phyloP scores from a whole-genome alignment of 352 stramenopile genomes.

The Globisporangium spinosum region DNA sequence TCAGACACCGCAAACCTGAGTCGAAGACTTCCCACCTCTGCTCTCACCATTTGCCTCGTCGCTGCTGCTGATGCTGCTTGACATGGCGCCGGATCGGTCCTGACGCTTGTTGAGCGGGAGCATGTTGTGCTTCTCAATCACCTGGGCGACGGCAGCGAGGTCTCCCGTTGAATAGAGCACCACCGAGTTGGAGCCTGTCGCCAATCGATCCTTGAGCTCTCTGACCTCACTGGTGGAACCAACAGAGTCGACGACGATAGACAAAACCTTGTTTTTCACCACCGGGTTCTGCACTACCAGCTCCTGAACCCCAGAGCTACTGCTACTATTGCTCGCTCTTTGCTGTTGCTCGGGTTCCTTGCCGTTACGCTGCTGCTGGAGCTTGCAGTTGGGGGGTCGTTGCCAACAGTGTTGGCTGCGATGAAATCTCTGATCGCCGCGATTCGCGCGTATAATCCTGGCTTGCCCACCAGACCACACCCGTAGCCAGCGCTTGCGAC shows the following conservation, averaged over 20 bases:
- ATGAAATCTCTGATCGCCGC: slow-evolving; percentile 6
- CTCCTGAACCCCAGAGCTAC: background rate
- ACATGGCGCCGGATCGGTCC: background rate
- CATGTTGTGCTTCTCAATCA: background rate
- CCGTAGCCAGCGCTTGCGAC: slow-evolving; percentile 6
- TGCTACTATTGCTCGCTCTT: background rate
- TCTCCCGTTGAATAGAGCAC: background rate
- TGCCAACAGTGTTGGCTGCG: slow-evolving; percentile 1
- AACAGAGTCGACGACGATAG: background rate
- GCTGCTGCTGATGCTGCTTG: background rate
- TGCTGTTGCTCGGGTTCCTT: background rate
- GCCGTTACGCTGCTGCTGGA: background rate
- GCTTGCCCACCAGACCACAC: slow-evolving; percentile 1
- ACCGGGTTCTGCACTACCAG: background rate
- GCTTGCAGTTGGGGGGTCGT: too few species aligned
- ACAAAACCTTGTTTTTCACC: background rate
- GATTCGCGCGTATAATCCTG: slow-evolving; percentile 2
- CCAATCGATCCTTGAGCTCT: background rate
- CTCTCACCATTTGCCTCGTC: background rate
- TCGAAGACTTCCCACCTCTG: background rate
- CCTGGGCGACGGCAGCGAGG: background rate
- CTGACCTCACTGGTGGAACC: slow-evolving; percentile 12
- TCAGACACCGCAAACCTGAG: background rate
- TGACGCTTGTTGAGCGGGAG: background rate
- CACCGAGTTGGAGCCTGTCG: background rate